Evolutionary conservation across 2,329 filamentous ascomycete genomes (phyloP), one percentile per base, ranked within the genome.

Genomic region (Fusarium heterosporum): DNA sequence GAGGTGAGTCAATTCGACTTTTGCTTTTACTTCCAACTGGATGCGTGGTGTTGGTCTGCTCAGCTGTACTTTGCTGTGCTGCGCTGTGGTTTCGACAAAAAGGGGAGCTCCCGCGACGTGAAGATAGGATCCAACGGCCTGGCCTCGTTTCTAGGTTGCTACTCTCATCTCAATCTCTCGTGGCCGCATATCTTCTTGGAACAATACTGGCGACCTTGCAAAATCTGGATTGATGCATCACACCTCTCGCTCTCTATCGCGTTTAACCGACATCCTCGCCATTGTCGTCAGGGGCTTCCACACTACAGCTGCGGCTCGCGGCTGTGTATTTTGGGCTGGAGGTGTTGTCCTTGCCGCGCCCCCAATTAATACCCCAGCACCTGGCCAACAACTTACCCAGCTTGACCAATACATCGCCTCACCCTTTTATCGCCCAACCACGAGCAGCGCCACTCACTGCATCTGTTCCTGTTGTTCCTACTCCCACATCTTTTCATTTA

Each of bases 271-370:
- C 51, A 30, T 45, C 26, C 12, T 52, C 52, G 32, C 45, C 48
- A 14, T 66, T 46, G 22, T 42, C 42, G 59, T 63, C 34, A 63
- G 56, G 67, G 55, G 51, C 59, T 40, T 50, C 30, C 53, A 49
- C 64, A 34, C 48, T 68, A 29, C 52, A 64, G 59, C 55, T 71
- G 65, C 64, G 60, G 55, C 66, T 70, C 66, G 57, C 65, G 68
- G 51, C 53, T 57, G 54, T 13, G 62, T 47, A 30, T 47, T 47
- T 55, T 53, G 57, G 66, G 41, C 55, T 70, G 56, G 62, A 70
- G 60, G 55, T 62, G 57, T 48, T 56, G 60, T 64, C 66, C 64
- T 72, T 73, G 66, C 69, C 67, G 69, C 71, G 68, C 67, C 64
- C 47, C 60, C 67, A 66, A 71, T 67, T 40, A 61, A 60, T 45